Percentiles rank a stretch among this genome's conserved stretches.
These are phyloP conservation scores for Rhamnella rubrinervis DNA, from an alignment of 331 rosid genomes.

Conservation along the genomic window DNA sequence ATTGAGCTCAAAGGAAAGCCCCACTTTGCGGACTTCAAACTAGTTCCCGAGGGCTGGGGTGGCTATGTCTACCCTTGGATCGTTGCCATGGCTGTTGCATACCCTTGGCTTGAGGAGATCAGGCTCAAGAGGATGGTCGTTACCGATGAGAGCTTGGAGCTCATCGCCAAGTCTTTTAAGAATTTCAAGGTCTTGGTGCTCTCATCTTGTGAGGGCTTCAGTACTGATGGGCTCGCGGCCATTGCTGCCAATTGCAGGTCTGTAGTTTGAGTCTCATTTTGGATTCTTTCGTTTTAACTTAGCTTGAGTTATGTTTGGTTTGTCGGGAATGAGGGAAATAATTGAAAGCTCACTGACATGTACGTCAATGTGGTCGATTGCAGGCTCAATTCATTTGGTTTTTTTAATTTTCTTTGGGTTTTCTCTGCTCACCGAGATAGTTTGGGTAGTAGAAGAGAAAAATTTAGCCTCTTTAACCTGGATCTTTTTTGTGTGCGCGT, in stretches of 20 bases:
- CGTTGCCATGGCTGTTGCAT: slow-evolving; percentile 54
- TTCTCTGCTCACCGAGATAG: neutral
- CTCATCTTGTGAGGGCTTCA: slow-evolving; percentile 78
- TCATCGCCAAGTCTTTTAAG: slow-evolving; percentile 72
- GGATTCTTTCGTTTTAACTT: neutral
- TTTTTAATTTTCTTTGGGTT: neutral
- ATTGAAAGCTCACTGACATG: neutral
- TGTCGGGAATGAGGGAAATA: neutral
- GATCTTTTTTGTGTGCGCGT: slow-evolving; percentile 11
- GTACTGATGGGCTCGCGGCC: slow-evolving; percentile 81
- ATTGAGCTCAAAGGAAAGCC: slow-evolving; percentile 84
- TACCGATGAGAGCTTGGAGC: slow-evolving; percentile 72
- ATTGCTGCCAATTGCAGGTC: slow-evolving; percentile 97
- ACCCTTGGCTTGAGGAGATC: slow-evolving; percentile 85
- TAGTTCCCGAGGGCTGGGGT: slow-evolving; percentile 96
- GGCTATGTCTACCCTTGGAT: slow-evolving; percentile 72
- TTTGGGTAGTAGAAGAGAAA: neutral
- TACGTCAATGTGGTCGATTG: neutral
- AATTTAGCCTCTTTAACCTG: neutral
- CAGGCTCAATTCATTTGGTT: neutral
- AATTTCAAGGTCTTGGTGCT: slow-evolving; percentile 80
- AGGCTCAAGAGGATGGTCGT: slow-evolving; percentile 87
- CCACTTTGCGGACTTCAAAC: slow-evolving; percentile 90
- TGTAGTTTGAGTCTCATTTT: neutral
- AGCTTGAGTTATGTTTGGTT: neutral